Evolutionary conservation across 129 eudicot species (phyloP).

Genomic region (Flaveria brownii): DNA sequence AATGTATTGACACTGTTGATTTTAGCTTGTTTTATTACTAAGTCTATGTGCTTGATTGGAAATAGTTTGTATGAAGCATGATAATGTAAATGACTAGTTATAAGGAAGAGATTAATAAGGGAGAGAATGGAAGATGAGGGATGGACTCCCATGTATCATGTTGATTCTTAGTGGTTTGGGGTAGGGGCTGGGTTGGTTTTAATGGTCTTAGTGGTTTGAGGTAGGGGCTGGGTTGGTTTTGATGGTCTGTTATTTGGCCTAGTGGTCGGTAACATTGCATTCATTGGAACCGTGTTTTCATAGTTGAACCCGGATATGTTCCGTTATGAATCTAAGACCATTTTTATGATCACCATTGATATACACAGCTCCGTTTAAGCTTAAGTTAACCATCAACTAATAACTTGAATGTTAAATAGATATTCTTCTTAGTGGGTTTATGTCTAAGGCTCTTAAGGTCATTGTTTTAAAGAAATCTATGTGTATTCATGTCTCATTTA

Average conservation of each 20-base stretch:
- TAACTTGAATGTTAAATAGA: conserved; percentile 8
- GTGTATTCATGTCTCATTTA: conserved; percentile 20
- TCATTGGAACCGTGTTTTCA: conserved; percentile 16
- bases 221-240: conserved; percentile 36
- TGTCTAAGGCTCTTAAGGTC: conserved; percentile 9
- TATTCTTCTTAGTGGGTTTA: conserved; percentile 3
- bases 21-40: neutral
- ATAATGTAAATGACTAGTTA: neutral
- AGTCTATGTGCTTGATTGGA: conserved; percentile 13
- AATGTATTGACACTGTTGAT: conserved; percentile 3
- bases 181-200: conserved; percentile 36
- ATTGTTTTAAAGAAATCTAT: neutral
- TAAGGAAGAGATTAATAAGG: neutral
- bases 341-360: conserved; percentile 4
- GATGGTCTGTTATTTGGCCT: neutral
- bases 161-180: conserved; percentile 23
- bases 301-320: conserved; percentile 14
- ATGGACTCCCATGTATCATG: conserved; percentile 1
- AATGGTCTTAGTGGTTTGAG: conserved; percentile 23
- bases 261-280: conserved; percentile 15
- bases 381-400: neutral
- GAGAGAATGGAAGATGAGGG: neutral
- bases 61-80: neutral
- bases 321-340: conserved; percentile 14
- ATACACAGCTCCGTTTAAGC: conserved; percentile 12